Base-by-base conservation (phyloP, 1,284 basidiomycete genomes). In the Retiboletus flavoniger region DNA sequence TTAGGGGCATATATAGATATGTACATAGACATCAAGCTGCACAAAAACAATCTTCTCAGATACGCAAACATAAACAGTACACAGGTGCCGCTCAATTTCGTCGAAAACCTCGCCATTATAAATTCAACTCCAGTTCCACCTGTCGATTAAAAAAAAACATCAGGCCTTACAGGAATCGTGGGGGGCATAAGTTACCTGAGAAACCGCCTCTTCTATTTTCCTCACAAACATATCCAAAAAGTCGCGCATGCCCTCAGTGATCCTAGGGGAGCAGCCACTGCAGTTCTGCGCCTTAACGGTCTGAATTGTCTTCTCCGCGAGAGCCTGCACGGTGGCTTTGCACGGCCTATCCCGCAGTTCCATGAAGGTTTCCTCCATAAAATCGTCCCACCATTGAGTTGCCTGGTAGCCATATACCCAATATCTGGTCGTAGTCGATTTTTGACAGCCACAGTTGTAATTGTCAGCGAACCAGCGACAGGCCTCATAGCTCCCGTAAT, bases 181-280 rank as follows among this genome's bases (percentile, higher is more conserved):
- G 14, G 1, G 8, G 29, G 11, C 0, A 32, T 4, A n/a, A 29
- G 24, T 29, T 28, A 56, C 65, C 40, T 48, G 35, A 35, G 55
- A 50, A 21, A 60, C 55, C 0, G 5, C 6, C 13, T 58, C 49
- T 1, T 67, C 65, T 21, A 67, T 32, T 47, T 63, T 64, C 1
- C 38, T 21, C 10, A 28, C 45, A 6, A 63, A 35, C 4, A 66
- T 19, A 4, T 50, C 43, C 6, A 31, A 36, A 40, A 65, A 48
- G 32, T 66, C 60, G 14, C 42, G 51, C 63, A 66, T 63, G 13
- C 44, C 40, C 16, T 46, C 48, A 3, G 50, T 14, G 35, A 67
- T 21, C 6, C 0, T 24, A 2, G 40, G 17, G 3, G 51, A 41
- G 19, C 63, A 64, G 10, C 10, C 1, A 24, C 0, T 0, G 45